phyloP scores from a whole-genome alignment of 352 stramenopile species.

The Aphanomyces stellatus region DNA sequence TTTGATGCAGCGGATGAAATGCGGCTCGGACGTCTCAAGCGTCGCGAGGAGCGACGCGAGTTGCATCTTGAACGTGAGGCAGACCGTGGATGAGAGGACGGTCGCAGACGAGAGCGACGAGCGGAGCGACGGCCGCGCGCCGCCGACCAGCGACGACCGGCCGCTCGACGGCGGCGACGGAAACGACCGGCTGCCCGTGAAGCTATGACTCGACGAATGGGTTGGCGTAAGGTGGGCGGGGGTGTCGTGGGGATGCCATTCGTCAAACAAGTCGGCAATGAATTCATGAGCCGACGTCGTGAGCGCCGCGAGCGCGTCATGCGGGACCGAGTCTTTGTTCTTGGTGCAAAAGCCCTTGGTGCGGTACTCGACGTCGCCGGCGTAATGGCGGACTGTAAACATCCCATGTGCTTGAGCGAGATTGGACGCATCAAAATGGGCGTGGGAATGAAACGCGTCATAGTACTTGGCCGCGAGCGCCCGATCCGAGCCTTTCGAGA shows the following conservation, averaged over 20 bases:
- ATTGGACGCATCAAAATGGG: slow-evolving; percentile 52
- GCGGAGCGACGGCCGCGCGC: slow-evolving; percentile 51
- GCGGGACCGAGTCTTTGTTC: slow-evolving; percentile 86
- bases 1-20: slow-evolving; percentile 89
- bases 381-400: slow-evolving; percentile 85
- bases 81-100: slow-evolving; percentile 64
- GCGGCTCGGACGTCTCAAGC: slow-evolving; percentile 90
- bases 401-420: slow-evolving; percentile 69
- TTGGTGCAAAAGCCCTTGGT: slow-evolving; percentile 80
- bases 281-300: slow-evolving; percentile 54
- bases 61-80: slow-evolving; percentile 91
- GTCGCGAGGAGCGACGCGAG: slow-evolving; percentile 88
- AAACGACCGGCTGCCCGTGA: neutral
- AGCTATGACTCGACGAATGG: neutral
- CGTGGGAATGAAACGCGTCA: neutral
- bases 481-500: slow-evolving; percentile 23
- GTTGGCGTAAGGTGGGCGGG: neutral
- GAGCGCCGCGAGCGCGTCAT: slow-evolving; percentile 63
- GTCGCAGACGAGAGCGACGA: slow-evolving; percentile 41
- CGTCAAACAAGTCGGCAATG: slow-evolving; percentile 66
- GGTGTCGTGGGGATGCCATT: slow-evolving; percentile 60
- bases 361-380: slow-evolving; percentile 73
- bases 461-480: slow-evolving; percentile 22
- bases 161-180: neutral
- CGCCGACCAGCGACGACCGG: neutral